Percentiles rank a stretch among this genome's conserved stretches.
phyloP scores from a whole-genome alignment of 139 green algal species.

The Volvox reticuliferus region DNA sequence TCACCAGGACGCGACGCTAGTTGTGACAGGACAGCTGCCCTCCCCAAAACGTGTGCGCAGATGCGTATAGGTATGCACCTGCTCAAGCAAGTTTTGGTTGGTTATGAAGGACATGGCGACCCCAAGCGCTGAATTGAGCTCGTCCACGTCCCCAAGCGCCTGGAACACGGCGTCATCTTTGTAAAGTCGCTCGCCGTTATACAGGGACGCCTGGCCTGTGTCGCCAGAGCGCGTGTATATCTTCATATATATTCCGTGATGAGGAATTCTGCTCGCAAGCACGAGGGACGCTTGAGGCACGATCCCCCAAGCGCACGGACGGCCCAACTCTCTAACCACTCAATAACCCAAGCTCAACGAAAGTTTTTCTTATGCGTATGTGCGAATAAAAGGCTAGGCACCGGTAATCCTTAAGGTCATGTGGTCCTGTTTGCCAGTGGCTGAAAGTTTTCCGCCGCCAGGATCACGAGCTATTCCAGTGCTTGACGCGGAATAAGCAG shows the following conservation, averaged over 20 bases:
- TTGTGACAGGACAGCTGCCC: too few relatives aligned
- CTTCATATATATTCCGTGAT: constrained; percentile 72
- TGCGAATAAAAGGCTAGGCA: background rate
- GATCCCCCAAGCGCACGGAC: too few relatives aligned
- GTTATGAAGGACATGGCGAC: constrained; percentile 72
- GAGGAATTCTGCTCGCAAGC: too few relatives aligned
- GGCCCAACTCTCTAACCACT: too few relatives aligned
- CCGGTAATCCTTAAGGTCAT: background rate
- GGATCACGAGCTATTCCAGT: too few relatives aligned
- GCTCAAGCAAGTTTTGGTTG: background rate
- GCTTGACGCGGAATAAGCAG: background rate
- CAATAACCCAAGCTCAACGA: too few relatives aligned
- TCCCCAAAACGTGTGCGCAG: too few relatives aligned
- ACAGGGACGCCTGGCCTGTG: constrained; percentile 86
- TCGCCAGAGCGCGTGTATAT: constrained; percentile 96
- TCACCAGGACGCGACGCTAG: too few relatives aligned
- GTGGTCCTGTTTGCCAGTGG: background rate
- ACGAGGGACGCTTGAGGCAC: too few relatives aligned
- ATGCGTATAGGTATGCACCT: background rate
- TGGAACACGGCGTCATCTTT: constrained; percentile 87
- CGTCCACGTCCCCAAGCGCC: constrained; percentile 95
- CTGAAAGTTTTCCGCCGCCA: background rate
- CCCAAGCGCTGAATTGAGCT: constrained; percentile 90
- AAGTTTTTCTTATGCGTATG: background rate
- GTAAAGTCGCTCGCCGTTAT: constrained; percentile 86